Evolutionary conservation across 108 stramenopile species (phyloP).

Genomic region (Nitzschia palea): DNA sequence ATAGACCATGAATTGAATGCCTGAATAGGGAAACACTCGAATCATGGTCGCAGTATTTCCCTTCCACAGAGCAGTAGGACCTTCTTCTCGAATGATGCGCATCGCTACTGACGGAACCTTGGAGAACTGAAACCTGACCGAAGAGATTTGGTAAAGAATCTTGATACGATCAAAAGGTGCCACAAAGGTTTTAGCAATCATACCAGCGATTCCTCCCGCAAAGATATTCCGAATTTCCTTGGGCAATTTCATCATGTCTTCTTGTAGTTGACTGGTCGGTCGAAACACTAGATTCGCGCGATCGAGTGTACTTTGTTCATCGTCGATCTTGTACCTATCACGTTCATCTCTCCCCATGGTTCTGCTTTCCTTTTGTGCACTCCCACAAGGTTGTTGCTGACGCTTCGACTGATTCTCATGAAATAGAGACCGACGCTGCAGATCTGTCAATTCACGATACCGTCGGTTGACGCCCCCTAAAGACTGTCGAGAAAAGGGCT

Average conservation of each 20-base stretch:
- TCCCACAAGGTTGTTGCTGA: too few relatives aligned
- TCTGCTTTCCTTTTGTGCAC: too few relatives aligned
- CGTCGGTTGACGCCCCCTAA: too few relatives aligned
- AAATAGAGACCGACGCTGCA: too few relatives aligned
- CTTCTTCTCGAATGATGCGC: constrained; percentile 76
- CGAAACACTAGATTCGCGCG: too few relatives aligned
- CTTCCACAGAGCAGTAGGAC: constrained; percentile 88
- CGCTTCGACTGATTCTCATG: background rate
- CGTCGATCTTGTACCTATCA: too few relatives aligned
- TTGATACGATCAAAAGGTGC: constrained; percentile 92
- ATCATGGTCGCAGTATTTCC: constrained; percentile 95
- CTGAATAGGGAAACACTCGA: constrained; percentile 96
- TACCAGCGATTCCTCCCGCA: constrained; percentile 82
- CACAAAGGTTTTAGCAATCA: constrained; percentile 86
- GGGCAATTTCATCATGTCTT: constrained; percentile 44
- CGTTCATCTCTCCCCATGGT: too few relatives aligned
- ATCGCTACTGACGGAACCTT: constrained; percentile 66
- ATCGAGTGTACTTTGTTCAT: too few relatives aligned
- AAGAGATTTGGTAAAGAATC: constrained; percentile 86
- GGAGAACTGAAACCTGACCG: constrained; percentile 60
- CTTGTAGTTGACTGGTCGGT: constrained; percentile 3
- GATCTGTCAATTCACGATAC: too few relatives aligned
- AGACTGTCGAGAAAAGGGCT: too few relatives aligned
- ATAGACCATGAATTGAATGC: constrained; percentile 97
- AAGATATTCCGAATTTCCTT: constrained; percentile 76